phyloP scores from a whole-genome alignment of 805 yeast genomes.

The Wickerhamiella musiphila region DNA sequence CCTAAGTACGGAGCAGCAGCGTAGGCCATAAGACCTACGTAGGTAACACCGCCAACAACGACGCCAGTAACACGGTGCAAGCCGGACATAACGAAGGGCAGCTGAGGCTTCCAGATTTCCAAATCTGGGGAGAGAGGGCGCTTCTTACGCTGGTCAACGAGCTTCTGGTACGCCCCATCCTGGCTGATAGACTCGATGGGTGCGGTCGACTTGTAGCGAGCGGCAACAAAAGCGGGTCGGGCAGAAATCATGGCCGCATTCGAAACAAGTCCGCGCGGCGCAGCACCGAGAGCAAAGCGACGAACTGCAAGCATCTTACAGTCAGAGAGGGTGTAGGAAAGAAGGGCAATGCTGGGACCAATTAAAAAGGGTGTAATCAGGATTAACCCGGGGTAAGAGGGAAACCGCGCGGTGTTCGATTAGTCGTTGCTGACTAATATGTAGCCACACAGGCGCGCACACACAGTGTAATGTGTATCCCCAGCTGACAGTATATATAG shows the following conservation, averaged over 20 bases:
- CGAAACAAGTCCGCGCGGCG: not conserved
- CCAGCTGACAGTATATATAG: not conserved
- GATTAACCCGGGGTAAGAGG: not conserved
- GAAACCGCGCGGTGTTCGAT: not conserved
- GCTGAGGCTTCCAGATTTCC: constrained; percentile 76
- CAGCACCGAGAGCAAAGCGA: not conserved
- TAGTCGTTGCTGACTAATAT: not conserved
- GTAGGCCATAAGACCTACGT: constrained; percentile 57
- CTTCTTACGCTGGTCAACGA: constrained; percentile 64
- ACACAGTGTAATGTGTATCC: not conserved
- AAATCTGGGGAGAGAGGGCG: constrained; percentile 89
- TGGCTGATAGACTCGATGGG: constrained; percentile 36
- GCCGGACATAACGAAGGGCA: constrained; percentile 66
- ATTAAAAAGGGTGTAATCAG: not conserved
- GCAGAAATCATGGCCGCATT: not conserved
- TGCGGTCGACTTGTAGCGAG: constrained; percentile 3
- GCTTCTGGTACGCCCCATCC: constrained; percentile 47
- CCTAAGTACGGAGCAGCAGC: constrained; percentile 57
- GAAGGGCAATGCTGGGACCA: constrained; percentile 1
- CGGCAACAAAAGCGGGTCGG: not conserved
- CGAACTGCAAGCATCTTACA: not conserved
- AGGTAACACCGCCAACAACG: constrained; percentile 60
- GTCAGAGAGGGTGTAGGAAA: too few relatives aligned
- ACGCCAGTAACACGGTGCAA: constrained; percentile 83
- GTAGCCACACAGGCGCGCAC: not conserved